These are phyloP conservation scores for Chytriomyces confervae DNA, from an alignment of 192 early-diverging fungal species.

Conservation along the genomic window DNA sequence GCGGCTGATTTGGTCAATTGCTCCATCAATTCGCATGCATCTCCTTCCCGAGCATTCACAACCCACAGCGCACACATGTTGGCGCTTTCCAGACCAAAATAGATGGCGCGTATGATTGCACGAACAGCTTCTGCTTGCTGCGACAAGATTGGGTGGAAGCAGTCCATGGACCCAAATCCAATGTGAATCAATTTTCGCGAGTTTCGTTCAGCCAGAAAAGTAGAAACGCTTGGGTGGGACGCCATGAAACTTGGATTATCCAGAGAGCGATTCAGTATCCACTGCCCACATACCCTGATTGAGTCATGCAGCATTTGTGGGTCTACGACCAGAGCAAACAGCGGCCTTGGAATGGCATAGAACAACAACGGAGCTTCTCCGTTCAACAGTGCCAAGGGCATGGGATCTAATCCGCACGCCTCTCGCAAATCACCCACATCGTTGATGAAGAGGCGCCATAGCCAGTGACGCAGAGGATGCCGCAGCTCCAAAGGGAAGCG, in stretches of 20 bases:
- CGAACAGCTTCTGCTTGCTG: not conserved
- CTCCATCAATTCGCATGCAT: not conserved
- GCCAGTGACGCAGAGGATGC: not conserved
- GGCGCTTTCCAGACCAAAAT: not conserved
- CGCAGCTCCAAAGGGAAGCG: no score
- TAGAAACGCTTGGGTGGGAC: not conserved
- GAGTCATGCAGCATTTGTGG: not conserved
- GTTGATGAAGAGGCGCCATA: conserved; percentile 11
- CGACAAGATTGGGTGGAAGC: not conserved
- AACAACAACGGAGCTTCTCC: not conserved
- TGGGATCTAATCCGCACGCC: not conserved
- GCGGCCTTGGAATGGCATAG: not conserved
- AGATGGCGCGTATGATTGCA: not conserved
- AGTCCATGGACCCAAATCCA: conserved; percentile 31
- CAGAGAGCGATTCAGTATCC: not conserved
- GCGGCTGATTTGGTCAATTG: not conserved
- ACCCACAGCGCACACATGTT: conserved; percentile 15
- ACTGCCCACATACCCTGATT: not conserved
- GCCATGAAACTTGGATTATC: not conserved
- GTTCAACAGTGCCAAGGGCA: not conserved
- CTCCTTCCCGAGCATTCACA: not conserved
- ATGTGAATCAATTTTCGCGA: conserved; percentile 2
- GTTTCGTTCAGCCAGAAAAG: not conserved
- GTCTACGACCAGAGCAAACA: not conserved
- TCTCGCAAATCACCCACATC: not conserved